These are phyloP conservation scores for Saitozyma sp. DNA, from an alignment of 768 basidiomycete species.

Conservation along the genomic window DNA sequence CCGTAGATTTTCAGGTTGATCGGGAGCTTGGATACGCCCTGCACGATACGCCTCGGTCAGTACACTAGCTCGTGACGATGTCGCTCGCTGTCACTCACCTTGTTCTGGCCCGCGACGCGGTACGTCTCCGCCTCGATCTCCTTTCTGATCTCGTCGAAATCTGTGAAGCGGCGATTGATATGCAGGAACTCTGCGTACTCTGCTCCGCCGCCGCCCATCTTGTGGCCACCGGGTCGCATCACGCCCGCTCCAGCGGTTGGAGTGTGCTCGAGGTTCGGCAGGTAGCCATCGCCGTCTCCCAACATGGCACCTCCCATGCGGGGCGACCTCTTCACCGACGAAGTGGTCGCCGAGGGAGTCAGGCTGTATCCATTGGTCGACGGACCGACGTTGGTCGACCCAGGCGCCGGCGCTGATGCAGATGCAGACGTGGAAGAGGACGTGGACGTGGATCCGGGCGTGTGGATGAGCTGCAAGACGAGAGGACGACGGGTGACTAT, in stretches of 20 bases:
- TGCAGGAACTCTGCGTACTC: constrained; percentile 99
- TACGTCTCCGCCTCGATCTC: constrained; percentile 99
- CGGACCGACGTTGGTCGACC: constrained; percentile 31
- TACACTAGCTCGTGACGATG: not conserved
- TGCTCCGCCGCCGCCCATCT: constrained; percentile 43
- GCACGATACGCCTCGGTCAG: not conserved
- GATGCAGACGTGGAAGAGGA: not conserved
- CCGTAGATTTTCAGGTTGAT: constrained; percentile 95
- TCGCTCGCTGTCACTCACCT: constrained; percentile 52
- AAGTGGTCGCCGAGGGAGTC: constrained; percentile 2
- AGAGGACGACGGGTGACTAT: constrained; percentile 96
- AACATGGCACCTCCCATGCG: constrained; percentile 15
- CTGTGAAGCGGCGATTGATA: constrained; percentile 93
- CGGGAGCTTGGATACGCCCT: constrained; percentile 89
- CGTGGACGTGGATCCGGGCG: constrained; percentile 57
- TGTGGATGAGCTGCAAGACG: constrained; percentile 92
- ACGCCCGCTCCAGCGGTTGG: constrained; percentile 35
- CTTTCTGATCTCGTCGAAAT: constrained; percentile 86
- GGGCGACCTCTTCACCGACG: constrained; percentile 19
- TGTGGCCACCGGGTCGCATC: constrained; percentile 34
- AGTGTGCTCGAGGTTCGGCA: constrained; percentile 25
- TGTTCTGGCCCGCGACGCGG: constrained; percentile 96
- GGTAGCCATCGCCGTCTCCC: constrained; percentile 26
- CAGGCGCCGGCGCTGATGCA: not conserved
- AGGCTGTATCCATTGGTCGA: constrained; percentile 4